These are phyloP conservation scores for Ascoidea asiatica DNA, from an alignment of 805 yeast species.

Conservation along the genomic window DNA sequence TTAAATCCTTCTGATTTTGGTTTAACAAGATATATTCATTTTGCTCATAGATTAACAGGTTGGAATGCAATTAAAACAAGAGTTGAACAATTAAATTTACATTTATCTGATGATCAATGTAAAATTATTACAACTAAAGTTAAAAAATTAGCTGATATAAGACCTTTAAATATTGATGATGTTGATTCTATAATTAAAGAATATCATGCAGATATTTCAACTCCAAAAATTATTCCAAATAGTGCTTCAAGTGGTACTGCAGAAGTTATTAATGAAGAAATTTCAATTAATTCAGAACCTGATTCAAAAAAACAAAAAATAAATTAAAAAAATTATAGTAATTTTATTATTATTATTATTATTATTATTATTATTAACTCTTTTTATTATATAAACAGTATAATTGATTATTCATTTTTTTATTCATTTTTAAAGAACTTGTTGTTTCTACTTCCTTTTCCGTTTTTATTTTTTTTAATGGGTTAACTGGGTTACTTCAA, in stretches of 20 bases:
- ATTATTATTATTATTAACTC: too few species aligned
- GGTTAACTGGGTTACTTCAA: too few species aligned
- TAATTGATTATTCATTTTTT: too few species aligned
- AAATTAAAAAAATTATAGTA: too few species aligned
- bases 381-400: too few species aligned
- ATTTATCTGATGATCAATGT: conserved; percentile 81
- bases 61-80: conserved; percentile 99
- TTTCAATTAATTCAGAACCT: neutral
- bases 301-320: neutral
- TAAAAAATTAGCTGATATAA: conserved; percentile 87
- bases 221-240: conserved; percentile 31
- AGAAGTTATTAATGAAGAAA: conserved; percentile 9
- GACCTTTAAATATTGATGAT: conserved; percentile 90
- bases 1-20: conserved; percentile 93
- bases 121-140: conserved; percentile 92
- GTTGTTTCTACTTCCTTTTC: too few species aligned
- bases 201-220: conserved; percentile 64
- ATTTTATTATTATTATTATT: too few species aligned
- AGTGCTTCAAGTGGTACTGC: conserved; percentile 19
- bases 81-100: conserved; percentile 90
- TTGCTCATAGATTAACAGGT: conserved; percentile 95
- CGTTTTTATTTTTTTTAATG: too few species aligned
- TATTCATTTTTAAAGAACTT: too few species aligned
- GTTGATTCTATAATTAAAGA: conserved; percentile 95
- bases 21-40: conserved; percentile 89